Evolutionary conservation across 129 eudicot genomes (phyloP), one percentile per base, ranked within the genome.

Genomic region (Ambrosia trifida): DNA sequence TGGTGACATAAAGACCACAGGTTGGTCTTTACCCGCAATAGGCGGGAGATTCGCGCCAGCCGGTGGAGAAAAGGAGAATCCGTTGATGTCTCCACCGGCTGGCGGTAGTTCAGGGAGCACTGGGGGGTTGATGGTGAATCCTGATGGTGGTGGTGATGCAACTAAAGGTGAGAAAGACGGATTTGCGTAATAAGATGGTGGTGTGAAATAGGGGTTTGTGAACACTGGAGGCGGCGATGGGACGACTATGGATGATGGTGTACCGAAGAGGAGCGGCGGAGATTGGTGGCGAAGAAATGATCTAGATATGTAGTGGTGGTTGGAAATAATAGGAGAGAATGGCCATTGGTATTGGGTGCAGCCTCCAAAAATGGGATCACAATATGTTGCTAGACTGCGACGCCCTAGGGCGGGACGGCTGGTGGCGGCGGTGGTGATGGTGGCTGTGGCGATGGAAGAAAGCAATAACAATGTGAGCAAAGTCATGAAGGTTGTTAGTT

Each of bases 311-410:
- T 68, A 82, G 8, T 84, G 86, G 70, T 76, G 43, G 47, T 7
- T 40, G 63, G 80, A 72, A 11, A 80, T 64, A 18, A 49, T 28
- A 4, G 75, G 78, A 18, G 82, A 19, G 41, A 80, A 87, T 56
- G 95, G 90, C 90, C 90, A 88, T 71, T 85, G 82, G 16, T 85
- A 40, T 7, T 40, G 79, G 14, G n/a, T n/a, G 40, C 95, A 88
- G 16, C 12, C 50, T 31, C 72, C 84, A 6, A 82, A 85, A 14
- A 85, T 38, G 1, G 88, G 90, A 64, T 77, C 84, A 66, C 94
- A 87, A 24, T 57, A 24, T 16, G 79, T 64, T 35, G 71, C 24
- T 49, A 35, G 13, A 58, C 53, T 43, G 18, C 75, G 80, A 19
- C 61, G 69, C 75, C 13, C 43, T 0, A 58, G 45, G 74, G 80